phyloP scores from a whole-genome alignment of 176 grass and related monocot genomes.

The Alloteropsis semialata region DNA sequence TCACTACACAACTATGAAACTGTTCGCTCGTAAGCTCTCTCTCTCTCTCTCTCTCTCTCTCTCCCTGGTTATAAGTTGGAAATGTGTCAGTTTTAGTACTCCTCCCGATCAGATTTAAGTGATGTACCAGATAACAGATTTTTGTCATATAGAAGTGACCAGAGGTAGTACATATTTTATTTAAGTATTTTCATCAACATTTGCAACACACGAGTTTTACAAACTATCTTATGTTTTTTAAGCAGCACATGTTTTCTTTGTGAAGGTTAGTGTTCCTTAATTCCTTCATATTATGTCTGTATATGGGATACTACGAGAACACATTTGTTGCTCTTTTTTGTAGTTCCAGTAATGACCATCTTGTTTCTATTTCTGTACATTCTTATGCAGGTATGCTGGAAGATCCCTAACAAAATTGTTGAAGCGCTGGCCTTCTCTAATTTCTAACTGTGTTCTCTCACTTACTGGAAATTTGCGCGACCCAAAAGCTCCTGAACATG shows the following conservation, averaged over 20 bases:
- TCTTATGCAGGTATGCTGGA: constrained; percentile 70
- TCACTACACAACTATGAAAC: constrained; percentile 95
- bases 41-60: background rate
- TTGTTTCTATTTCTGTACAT: constrained; percentile 27
- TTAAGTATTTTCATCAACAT: constrained; percentile 10
- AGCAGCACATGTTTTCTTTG: background rate
- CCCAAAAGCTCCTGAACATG: constrained; percentile 72
- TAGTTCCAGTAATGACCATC: background rate
- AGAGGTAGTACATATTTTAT: constrained; percentile 10
- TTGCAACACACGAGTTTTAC: background rate
- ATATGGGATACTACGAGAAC: background rate
- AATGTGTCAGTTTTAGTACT: background rate
- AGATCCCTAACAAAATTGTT: constrained; percentile 80
- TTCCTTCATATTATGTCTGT: background rate
- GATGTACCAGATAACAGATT: background rate
- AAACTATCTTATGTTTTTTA: background rate
- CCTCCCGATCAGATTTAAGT: background rate
- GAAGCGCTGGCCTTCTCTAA: constrained; percentile 82
- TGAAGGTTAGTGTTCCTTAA: background rate
- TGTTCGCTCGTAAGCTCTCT: constrained; percentile 75
- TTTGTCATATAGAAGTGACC: background rate
- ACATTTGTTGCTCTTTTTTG: background rate
- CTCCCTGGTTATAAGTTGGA: background rate
- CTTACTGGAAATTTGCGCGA: constrained; percentile 61
- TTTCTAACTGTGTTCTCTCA: constrained; percentile 66